Evolutionary conservation across 164 flowering plant species (phyloP).

Genomic region (Aristolochia californica): DNA sequence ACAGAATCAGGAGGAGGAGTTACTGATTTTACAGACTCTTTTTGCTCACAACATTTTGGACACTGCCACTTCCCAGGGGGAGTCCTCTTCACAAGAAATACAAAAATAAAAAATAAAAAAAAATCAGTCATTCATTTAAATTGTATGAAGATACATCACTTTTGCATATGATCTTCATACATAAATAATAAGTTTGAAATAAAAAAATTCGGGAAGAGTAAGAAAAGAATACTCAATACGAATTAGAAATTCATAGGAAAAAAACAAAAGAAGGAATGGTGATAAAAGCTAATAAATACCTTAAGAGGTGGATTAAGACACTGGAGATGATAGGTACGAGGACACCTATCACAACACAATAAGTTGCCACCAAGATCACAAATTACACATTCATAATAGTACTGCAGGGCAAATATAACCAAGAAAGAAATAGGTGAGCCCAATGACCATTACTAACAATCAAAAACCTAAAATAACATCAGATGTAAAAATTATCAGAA

Average conservation of each 20-base stretch:
- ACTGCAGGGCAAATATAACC: slow-evolving; percentile 34
- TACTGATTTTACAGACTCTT: slow-evolving; percentile 31
- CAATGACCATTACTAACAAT: too few species aligned
- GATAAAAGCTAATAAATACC: slow-evolving; percentile 29
- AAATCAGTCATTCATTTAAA: slow-evolving; percentile 1
- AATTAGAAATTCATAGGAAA: neutral
- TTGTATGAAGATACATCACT: neutral
- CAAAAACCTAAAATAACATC: neutral
- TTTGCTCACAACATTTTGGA: slow-evolving; percentile 47
- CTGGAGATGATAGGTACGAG: slow-evolving; percentile 86
- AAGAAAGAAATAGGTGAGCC: neutral
- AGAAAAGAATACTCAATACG: too few species aligned
- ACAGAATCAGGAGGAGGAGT: slow-evolving; percentile 27
- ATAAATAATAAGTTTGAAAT: too few species aligned
- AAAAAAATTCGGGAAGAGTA: too few species aligned
- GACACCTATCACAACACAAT: slow-evolving; percentile 94
- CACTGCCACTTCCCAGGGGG: slow-evolving; percentile 92
- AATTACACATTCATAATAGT: slow-evolving; percentile 86
- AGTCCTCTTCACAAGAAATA: slow-evolving; percentile 42
- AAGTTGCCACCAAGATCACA: slow-evolving; percentile 96
- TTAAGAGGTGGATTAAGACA: slow-evolving; percentile 95
- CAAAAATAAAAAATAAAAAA: neutral
- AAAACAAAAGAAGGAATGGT: slow-evolving; percentile 2
- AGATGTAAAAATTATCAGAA: neutral
- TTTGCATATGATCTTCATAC: too few species aligned